Base-by-base conservation (phyloP, 2,329 filamentous ascomycete species). In the Tolypocladium paradoxum region DNA sequence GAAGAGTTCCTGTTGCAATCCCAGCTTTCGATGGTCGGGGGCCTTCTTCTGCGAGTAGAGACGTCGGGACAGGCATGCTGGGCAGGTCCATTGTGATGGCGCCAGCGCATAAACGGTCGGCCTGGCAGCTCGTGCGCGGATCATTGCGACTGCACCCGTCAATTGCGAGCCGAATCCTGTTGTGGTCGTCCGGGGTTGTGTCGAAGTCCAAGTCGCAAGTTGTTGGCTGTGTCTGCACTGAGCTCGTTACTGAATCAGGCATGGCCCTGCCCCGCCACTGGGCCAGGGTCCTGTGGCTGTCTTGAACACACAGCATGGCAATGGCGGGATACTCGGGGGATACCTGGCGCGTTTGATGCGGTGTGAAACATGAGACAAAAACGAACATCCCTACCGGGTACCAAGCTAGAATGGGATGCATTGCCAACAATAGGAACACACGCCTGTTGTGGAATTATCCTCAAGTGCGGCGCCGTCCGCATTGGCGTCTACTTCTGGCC, bases 1-100 rank as follows among this genome's bases (percentile, higher is more conserved):
- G 68, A 93, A 95, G 38, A 95, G 81, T 60, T 87, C 82, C 61
- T 93, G 88, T 55, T 82, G 75, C 50, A 79, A 60, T 48, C 76
- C 82, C 54, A 85, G 73, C 59, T 78, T 73, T 58, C 82, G 76
- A 64, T 85, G 83, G 60, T 85, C 82, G 54, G 76, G 69, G 55
- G 70, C 64, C 51, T 54, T 51, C 45, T 62, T 61, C 50, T 64
- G 56, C 24, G 68, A 68, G 57, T 67, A 70, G 34, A 56, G 57
- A 6, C 66, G 61, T 11, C 54, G 60, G 5, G 60, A 63, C 6
- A 66, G 56, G 40, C 68, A 70, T 16, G 62, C 51, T 24, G 62
- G 58, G 20, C 68, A 70, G 3, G 59, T 66, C 68, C 68, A 70
- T 54, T 55, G 63, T 40, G 56, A 53, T 48, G 52, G 56, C 0